Evolutionary conservation across 768 basidiomycete genomes (phyloP), one percentile per base, ranked within the genome.

Genomic region (Suillus brevipes): DNA sequence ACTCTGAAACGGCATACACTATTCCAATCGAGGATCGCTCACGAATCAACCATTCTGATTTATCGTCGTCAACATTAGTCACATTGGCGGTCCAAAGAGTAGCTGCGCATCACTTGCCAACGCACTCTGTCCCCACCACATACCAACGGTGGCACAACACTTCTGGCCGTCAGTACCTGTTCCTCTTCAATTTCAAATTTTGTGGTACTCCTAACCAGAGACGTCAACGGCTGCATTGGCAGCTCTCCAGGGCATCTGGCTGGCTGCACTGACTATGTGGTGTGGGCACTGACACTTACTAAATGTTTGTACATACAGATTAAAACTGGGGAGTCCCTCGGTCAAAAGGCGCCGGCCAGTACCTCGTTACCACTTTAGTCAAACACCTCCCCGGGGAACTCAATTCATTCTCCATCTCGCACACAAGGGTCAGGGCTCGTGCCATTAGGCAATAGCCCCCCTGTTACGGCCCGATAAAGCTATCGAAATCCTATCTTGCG

Each of bases 401-500:
- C 31, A n/a, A n/a, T 55, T 34, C 10, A 28, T 25, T 28, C 49
- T 50, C 55, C 12, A 34, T n/a, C 36, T 38, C 37, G n/a, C 36
- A n/a, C 13, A 37, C 56, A 16, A 58, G 60, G 42, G 25, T 36
- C 56, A 49, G 31, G 43, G 57, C 31, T 20, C 28, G 34, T 25
- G 3, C n/a, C 9, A 53, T 53, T 25, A 38, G 55, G 40, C 40
- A 45, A 60, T 37, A 40, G 13, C 12, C 25, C 37, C 50, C 40
- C 23, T 14, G 10, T 18, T 38, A 53, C 43, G 49, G 53, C 8
- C 61, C 57, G 61, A 56, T 28, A 40, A 65, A 40, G 62, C 50
- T 69, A 74, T 69, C 74, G 64, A 60, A 67, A 65, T 66, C 69
- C 66, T 72, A 75, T 68, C 75, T 56, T 67, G 66, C 67, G 65